Conservation (phyloP, 2,329 filamentous ascomycete species). For the Beauveria varroae region DNA sequence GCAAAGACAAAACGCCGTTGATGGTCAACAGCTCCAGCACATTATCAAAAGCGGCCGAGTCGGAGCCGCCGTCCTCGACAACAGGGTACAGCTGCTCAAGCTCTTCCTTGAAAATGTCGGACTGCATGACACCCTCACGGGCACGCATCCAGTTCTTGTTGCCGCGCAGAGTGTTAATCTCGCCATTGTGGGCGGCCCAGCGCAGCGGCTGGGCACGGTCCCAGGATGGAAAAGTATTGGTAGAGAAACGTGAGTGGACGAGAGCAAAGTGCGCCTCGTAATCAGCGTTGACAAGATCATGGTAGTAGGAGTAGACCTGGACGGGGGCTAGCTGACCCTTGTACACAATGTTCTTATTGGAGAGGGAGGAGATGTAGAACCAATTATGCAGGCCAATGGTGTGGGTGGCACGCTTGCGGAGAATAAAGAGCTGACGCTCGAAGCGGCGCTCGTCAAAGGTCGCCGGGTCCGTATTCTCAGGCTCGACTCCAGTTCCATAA, state of each 20-base stretch:
- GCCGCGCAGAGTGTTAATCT: constrained; percentile 93
- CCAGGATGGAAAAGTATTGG: constrained; percentile 98
- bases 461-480: constrained; percentile 69
- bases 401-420: constrained; percentile 92
- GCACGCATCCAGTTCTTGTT: constrained; percentile 99
- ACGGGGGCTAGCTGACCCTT: constrained; percentile 92
- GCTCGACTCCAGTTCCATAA: constrained; percentile 75
- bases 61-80: constrained; percentile 92
- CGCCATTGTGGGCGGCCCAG: constrained; percentile 97
- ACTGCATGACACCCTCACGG: constrained; percentile 89
- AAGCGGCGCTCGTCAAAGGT: constrained; percentile 79
- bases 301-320: constrained; percentile 97
- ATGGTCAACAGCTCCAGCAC: constrained; percentile 89
- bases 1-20: constrained; percentile 89
- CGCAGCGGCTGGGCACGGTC: constrained; percentile 92
- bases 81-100: constrained; percentile 87
- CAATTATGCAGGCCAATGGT: constrained; percentile 93
- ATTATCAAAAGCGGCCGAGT: constrained; percentile 96
- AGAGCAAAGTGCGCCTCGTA: constrained; percentile 96
- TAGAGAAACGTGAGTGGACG: constrained; percentile 95
- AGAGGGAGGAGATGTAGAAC: constrained; percentile 96
- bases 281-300: constrained; percentile 92
- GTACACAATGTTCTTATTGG: constrained; percentile 98
- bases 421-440: constrained; percentile 86
- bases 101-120: constrained; percentile 85